Conservation (phyloP, 306 rosid genomes). For the Lablab purpureus region DNA sequence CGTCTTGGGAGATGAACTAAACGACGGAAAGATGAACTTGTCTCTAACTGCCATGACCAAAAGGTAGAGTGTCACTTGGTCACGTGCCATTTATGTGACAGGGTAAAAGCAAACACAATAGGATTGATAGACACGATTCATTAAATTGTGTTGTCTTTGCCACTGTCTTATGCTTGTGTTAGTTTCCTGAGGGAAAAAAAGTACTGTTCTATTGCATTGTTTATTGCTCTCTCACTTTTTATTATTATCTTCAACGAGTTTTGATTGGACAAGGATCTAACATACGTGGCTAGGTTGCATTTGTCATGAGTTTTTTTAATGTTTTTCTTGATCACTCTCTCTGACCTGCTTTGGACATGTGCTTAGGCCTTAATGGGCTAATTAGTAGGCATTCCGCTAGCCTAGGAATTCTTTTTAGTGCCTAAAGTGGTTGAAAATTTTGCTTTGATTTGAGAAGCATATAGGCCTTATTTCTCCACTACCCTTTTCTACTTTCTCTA, state of each 20-base stretch:
- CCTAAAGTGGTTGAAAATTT: slow-evolving; percentile 21
- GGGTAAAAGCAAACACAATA: not conserved
- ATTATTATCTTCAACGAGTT: not conserved
- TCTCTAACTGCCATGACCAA: slow-evolving; percentile 59
- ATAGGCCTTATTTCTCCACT: slow-evolving; percentile 40
- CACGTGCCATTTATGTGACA: slow-evolving; percentile 51
- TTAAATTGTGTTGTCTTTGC: slow-evolving; percentile 30
- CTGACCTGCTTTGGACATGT: slow-evolving; percentile 47
- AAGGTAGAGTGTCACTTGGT: slow-evolving; percentile 49
- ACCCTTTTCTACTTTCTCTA: slow-evolving; percentile 40
- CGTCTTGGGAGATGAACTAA: slow-evolving; percentile 48
- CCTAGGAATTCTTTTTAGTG: slow-evolving; percentile 12
- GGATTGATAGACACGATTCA: slow-evolving; percentile 28
- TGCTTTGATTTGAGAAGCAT: slow-evolving; percentile 49
- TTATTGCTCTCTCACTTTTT: not conserved
- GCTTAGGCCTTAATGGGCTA: slow-evolving; percentile 58
- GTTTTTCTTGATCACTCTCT: slow-evolving; percentile 4
- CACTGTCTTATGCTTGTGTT: slow-evolving; percentile 25
- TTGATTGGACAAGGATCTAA: slow-evolving; percentile 38
- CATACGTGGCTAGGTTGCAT: slow-evolving; percentile 48
- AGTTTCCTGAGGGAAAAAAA: slow-evolving; percentile 9
- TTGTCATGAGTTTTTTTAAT: slow-evolving; percentile 17
- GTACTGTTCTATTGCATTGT: slow-evolving; percentile 37
- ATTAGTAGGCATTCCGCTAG: slow-evolving; percentile 46
- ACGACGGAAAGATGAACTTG: slow-evolving; percentile 55